phyloP scores from a whole-genome alignment of 2,329 filamentous ascomycete species.

The Hypomyces rosellus region DNA sequence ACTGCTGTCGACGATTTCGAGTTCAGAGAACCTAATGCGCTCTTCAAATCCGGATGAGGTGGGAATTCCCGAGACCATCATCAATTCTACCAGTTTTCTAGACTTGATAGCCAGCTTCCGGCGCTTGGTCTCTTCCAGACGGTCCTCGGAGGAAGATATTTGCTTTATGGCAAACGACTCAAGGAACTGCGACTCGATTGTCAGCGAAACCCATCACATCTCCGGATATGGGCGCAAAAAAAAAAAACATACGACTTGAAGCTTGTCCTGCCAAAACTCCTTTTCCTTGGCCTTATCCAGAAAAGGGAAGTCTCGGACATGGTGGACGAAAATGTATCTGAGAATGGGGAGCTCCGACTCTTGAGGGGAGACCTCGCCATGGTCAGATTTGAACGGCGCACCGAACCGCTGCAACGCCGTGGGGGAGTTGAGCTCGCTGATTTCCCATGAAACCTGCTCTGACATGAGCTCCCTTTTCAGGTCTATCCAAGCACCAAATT shows the following conservation, averaged over 20 bases:
- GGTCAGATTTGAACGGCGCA: slow-evolving; percentile 87
- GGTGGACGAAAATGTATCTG: slow-evolving; percentile 94
- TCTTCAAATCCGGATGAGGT: slow-evolving; percentile 97
- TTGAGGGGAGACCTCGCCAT: slow-evolving; percentile 84
- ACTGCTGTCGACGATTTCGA: slow-evolving; percentile 90
- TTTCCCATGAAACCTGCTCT: slow-evolving; percentile 83
- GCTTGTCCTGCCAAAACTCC: slow-evolving; percentile 98
- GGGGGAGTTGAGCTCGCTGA: slow-evolving; percentile 86
- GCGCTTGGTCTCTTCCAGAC: slow-evolving; percentile 92
- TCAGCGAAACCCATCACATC: background rate
- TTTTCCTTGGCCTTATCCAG: slow-evolving; percentile 95
- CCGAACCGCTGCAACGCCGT: slow-evolving; percentile 93
- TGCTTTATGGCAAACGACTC: slow-evolving; percentile 96
- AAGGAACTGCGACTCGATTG: slow-evolving; percentile 60
- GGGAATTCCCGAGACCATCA: slow-evolving; percentile 98
- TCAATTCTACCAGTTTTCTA: slow-evolving; percentile 92
- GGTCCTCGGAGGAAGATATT: slow-evolving; percentile 94
- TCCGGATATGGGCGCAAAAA: background rate
- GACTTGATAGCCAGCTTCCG: slow-evolving; percentile 88
- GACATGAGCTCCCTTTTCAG: slow-evolving; percentile 93
- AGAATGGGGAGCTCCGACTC: slow-evolving; percentile 92
- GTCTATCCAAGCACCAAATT: slow-evolving; percentile 45
- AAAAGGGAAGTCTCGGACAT: slow-evolving; percentile 97
- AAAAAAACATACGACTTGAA: slow-evolving; percentile 69
- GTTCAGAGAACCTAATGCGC: slow-evolving; percentile 90